phyloP scores from a whole-genome alignment of 1,284 basidiomycete genomes.

The Ganoderma boninense region DNA sequence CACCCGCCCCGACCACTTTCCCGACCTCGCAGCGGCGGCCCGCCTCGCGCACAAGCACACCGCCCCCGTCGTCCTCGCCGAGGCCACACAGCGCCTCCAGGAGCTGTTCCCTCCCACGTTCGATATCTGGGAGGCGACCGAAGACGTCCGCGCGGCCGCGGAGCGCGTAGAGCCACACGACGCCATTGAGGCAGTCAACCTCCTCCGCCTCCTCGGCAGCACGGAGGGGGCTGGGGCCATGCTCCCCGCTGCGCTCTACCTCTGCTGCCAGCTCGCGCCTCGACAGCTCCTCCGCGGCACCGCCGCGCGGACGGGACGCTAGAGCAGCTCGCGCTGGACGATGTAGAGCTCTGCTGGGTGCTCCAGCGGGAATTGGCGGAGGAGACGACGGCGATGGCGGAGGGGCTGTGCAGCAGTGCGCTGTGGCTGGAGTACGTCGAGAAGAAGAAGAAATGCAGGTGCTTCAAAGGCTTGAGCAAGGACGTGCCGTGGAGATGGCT shows the following conservation, averaged over 20 bases:
- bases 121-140: neutral
- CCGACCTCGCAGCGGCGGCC: slow-evolving; percentile 1
- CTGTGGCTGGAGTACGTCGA: neutral
- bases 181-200: slow-evolving; percentile 8
- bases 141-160: neutral
- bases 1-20: neutral
- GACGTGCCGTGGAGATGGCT: neutral
- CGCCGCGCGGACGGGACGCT: slow-evolving; percentile 2
- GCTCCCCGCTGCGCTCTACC: slow-evolving; percentile 12
- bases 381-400: neutral
- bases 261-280: slow-evolving; percentile 2
- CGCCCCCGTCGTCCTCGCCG: neutral
- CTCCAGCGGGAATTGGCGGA: neutral
- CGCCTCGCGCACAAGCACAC: slow-evolving; percentile 20
- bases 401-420: neutral
- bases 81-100: neutral
- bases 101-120: slow-evolving; percentile 1
- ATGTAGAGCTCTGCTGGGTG: slow-evolving; percentile 9
- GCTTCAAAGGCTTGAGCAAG: neutral
- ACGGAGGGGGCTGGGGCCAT: neutral
- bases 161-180: slow-evolving; percentile 3
- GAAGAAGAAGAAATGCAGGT: neutral
- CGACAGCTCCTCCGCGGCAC: slow-evolving; percentile 1
- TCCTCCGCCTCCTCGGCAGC: neutral
- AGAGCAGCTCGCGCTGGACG: slow-evolving; percentile 8